Conservation (phyloP, 1,284 basidiomycete species). For the Rhodotorula sp. region DNA sequence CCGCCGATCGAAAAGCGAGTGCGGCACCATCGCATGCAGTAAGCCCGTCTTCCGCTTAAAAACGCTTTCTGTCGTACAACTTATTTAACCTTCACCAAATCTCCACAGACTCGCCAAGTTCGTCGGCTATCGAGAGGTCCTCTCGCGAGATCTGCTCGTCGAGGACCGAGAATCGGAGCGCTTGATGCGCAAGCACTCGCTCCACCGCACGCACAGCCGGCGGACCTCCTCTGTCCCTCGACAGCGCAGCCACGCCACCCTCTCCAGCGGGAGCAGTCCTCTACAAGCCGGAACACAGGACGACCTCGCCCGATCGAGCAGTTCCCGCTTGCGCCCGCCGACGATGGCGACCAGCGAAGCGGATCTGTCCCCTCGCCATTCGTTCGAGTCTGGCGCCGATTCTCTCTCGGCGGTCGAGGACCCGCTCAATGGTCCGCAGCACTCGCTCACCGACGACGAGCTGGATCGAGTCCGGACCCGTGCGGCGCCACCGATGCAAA, state of each 20-base stretch:
- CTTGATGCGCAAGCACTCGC: slow-evolving; percentile 27
- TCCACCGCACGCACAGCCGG: slow-evolving; percentile 17
- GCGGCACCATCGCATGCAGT: slow-evolving; percentile 65
- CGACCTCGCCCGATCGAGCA: slow-evolving; percentile 7
- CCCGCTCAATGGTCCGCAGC: slow-evolving; percentile 1
- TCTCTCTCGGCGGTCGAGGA: slow-evolving; percentile 12
- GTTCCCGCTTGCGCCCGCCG: slow-evolving; percentile 8
- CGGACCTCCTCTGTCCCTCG: slow-evolving; percentile 7
- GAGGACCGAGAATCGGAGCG: slow-evolving; percentile 60
- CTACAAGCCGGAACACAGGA: background rate
- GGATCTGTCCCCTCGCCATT: slow-evolving; percentile 12
- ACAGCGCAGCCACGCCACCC: background rate
- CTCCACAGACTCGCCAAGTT: slow-evolving; percentile 60
- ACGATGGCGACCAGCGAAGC: background rate
- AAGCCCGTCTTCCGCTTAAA: background rate
- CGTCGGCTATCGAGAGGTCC: slow-evolving; percentile 69
- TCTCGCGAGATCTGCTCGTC: slow-evolving; percentile 68
- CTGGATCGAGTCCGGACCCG: slow-evolving; percentile 29
- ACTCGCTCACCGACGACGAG: slow-evolving; percentile 38
- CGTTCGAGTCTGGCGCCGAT: slow-evolving; percentile 34
- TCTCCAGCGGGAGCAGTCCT: background rate
- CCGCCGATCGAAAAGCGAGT: slow-evolving; percentile 67
- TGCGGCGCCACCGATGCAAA: slow-evolving; percentile 35
- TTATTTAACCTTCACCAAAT: fast-evolving
- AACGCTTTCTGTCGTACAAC: background rate